Base-by-base conservation (phyloP, 768 basidiomycete species). In the Mycena venus region DNA sequence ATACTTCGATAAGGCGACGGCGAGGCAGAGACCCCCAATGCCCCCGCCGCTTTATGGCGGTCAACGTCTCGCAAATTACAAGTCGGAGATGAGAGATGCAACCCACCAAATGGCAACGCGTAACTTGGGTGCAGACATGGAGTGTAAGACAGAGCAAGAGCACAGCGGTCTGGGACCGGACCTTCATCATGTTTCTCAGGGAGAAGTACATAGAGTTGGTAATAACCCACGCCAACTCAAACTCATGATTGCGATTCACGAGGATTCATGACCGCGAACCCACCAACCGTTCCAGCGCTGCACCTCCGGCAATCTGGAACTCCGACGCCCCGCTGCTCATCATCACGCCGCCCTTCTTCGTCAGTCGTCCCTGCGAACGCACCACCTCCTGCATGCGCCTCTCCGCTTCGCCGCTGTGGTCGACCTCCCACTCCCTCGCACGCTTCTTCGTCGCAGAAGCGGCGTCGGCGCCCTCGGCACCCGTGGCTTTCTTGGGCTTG, bases 331-430 rank as follows among this genome's bases (percentile, higher is more conserved):
- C 92, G 65, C 87, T 90, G 75, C 91, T 90, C 74, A 90, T 85
- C 90, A 95, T 91, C 65, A 90, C 86, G 25, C 97, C 97, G 32
- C 91, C 91, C 82, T 92, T 92, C 87, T 94, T 97, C 68, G 91
- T 90, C 69, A 94, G 83, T 62, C 95, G 89, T 11, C 97, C 97
- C 80, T 96, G 95, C 15, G 90, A 88, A 53, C 97, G 90, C 34
- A 98, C 96, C 51, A 93, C 90, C 67, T 90, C 90, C 78, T 93
- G 91, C 97, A 99, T 99, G 36, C 96, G 90, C 81, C 86, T 88
- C 83, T 96, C 96, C 15, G 93, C 90, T 36, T 91, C 92, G 42
- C 84, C 85, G 72, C 85, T 88, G 80, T 83, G 85, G 69, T 84
- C 85, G 71, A 85, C 79, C 51, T 86, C 85, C 85, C 87, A 83